phyloP scores from a whole-genome alignment of 1,284 basidiomycete species.

The Puccinia sorghi region DNA sequence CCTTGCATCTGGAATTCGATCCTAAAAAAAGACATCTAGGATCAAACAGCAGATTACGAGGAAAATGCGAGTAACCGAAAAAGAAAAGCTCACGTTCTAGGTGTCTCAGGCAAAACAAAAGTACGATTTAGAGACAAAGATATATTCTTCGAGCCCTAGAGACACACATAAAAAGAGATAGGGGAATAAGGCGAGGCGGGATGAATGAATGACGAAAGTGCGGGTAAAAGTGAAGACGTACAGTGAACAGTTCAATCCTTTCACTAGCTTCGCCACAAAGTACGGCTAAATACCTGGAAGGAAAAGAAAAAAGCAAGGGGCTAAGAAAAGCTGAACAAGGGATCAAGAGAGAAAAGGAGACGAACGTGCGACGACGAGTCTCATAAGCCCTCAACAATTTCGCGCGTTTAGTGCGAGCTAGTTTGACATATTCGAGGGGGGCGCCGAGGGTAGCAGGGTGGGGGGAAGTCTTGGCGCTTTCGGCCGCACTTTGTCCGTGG shows the following conservation, averaged over 20 bases:
- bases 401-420: conserved; percentile 82
- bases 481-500: conserved; percentile 33
- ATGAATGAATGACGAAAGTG: conserved; percentile 66
- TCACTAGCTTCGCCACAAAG: conserved; percentile 87
- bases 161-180: not conserved
- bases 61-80: not conserved
- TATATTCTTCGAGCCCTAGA: conserved; percentile 55
- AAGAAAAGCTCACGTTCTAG: conserved; percentile 63
- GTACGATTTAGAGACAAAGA: conserved; percentile 63
- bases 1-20: conserved; percentile 81
- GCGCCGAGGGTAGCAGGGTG: conserved; percentile 47
- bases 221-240: conserved; percentile 28
- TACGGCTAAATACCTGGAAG: conserved; percentile 74
- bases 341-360: conserved; percentile 18
- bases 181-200: conserved; percentile 64
- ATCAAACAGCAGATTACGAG: not conserved
- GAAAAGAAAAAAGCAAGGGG: not conserved
- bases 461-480: conserved; percentile 36
- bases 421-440: conserved; percentile 75
- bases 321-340: not conserved
- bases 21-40: not conserved
- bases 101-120: conserved; percentile 83
- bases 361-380: conserved; percentile 77
- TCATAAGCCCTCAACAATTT: conserved; percentile 78
- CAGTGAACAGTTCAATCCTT: conserved; percentile 84